These are phyloP conservation scores for Vicia villosa DNA, from an alignment of 306 rosid species.

Conservation along the genomic window DNA sequence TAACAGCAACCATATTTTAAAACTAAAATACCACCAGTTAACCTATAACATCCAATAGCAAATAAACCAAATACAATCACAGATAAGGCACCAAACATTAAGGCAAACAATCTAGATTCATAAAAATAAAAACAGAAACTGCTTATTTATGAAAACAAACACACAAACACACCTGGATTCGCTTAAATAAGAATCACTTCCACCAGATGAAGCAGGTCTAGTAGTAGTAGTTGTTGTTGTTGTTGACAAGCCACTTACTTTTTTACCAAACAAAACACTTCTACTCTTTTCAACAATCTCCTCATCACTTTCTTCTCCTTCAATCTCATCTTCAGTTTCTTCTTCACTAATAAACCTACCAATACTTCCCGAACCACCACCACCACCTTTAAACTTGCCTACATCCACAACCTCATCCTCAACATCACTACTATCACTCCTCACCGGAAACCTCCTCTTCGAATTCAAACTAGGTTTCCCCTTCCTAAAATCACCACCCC, in stretches of 20 bases:
- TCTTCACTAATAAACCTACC: not conserved
- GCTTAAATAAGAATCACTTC: constrained; percentile 76
- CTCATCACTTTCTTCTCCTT: constrained; percentile 29
- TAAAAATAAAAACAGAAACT: not conserved
- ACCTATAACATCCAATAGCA: not conserved
- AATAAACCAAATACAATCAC: not conserved
- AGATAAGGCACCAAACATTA: not conserved
- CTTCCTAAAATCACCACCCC: constrained; percentile 44
- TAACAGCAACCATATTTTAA: too few relatives aligned
- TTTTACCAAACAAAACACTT: constrained; percentile 48
- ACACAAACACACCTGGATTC: constrained; percentile 61
- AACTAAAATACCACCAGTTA: not conserved
- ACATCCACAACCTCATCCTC: constrained; percentile 38
- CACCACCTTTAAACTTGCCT: constrained; percentile 19
- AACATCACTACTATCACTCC: constrained; percentile 41
- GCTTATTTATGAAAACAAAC: not conserved
- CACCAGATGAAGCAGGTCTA: constrained; percentile 43
- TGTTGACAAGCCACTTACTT: constrained; percentile 34
- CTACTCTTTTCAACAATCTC: constrained; percentile 45
- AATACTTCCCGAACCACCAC: not conserved
- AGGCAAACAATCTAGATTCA: not conserved
- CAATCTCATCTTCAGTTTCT: not conserved
- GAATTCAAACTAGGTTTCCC: constrained; percentile 32
- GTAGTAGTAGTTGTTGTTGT: constrained; percentile 34
- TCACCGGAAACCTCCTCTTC: constrained; percentile 34